Percentiles rank a stretch among this genome's conserved stretches.
Conservation (phyloP, 371 early-diverging fungal species). For the Mucor racemosus region DNA sequence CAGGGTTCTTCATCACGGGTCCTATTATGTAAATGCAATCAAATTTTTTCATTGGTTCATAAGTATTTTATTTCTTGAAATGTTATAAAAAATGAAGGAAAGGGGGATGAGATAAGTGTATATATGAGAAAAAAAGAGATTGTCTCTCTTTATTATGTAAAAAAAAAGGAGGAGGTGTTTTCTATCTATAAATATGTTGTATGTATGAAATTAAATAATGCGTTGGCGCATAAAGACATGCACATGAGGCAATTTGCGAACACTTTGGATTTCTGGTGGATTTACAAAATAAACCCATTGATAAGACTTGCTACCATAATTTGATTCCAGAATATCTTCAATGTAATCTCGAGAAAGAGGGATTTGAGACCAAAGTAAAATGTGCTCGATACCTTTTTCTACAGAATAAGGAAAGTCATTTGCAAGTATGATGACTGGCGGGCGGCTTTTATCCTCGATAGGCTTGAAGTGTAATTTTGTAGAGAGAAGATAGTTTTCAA, state of each 20-base stretch:
- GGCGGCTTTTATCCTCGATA: constrained; percentile 2
- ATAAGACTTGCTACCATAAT: constrained; percentile 19
- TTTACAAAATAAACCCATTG: constrained; percentile 34
- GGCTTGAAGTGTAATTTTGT: constrained; percentile 35
- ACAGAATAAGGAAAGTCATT: constrained; percentile 63
- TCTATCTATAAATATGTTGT: neutral
- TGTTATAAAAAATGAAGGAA: neutral
- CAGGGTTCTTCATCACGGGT: constrained; percentile 1
- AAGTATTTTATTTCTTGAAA: no score
- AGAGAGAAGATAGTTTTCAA: constrained; percentile 34
- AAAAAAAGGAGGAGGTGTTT: neutral
- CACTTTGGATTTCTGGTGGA: constrained; percentile 35
- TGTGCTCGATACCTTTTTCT: constrained; percentile 37
- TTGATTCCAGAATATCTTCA: constrained; percentile 23
- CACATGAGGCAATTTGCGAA: constrained; percentile 32
- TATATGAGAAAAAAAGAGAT: neutral
- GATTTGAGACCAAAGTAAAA: constrained; percentile 54
- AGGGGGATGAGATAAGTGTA: neutral
- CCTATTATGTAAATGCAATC: neutral
- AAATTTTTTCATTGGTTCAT: constrained; percentile 6
- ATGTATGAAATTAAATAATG: neutral
- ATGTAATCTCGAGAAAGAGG: constrained; percentile 30
- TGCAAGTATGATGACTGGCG: constrained; percentile 38
- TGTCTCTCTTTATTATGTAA: neutral
- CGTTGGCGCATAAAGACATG: constrained; percentile 32